phyloP scores from a whole-genome alignment of 2,329 filamentous ascomycete genomes.

The Nigrograna mackinnonii region DNA sequence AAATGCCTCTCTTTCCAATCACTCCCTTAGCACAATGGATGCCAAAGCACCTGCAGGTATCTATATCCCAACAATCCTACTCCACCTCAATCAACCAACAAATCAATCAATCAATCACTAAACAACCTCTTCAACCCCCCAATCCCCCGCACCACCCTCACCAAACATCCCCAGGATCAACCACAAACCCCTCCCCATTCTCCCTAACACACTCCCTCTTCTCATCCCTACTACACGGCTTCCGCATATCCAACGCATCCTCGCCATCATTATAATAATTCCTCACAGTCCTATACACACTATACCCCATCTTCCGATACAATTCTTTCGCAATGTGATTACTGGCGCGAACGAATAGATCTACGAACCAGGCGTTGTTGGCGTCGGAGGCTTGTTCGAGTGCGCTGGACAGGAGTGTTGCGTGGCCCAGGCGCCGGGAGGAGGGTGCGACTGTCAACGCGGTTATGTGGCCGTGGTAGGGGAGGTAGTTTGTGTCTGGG shows the following conservation, averaged over 20 bases:
- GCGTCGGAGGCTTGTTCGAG: constrained; percentile 82
- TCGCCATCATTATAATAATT: constrained; percentile 95
- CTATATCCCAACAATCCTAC: no score
- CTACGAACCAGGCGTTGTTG: constrained; percentile 90
- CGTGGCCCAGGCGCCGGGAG: constrained; percentile 83
- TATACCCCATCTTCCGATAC: constrained; percentile 89
- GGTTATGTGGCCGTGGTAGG: constrained; percentile 99
- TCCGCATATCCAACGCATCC: constrained; percentile 97
- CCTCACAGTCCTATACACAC: constrained; percentile 83
- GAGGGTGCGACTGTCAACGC: constrained; percentile 89
- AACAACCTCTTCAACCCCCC: not conserved
- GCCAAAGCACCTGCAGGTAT: no score
- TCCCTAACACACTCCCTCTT: constrained; percentile 75
- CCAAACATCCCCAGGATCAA: constrained; percentile 86
- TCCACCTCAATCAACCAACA: not conserved
- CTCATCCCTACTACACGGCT: constrained; percentile 81
- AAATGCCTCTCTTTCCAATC: no score
- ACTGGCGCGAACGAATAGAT: constrained; percentile 88
- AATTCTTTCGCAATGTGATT: constrained; percentile 86
- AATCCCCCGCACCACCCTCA: constrained; percentile 41
- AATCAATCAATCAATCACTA: no score
- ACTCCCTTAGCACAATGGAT: no score
- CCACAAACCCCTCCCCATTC: constrained; percentile 77
- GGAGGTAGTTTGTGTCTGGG: constrained; percentile 73
- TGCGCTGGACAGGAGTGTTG: constrained; percentile 77